phyloP scores from a whole-genome alignment of 768 basidiomycete genomes.

The Pisolithus orientalis region DNA sequence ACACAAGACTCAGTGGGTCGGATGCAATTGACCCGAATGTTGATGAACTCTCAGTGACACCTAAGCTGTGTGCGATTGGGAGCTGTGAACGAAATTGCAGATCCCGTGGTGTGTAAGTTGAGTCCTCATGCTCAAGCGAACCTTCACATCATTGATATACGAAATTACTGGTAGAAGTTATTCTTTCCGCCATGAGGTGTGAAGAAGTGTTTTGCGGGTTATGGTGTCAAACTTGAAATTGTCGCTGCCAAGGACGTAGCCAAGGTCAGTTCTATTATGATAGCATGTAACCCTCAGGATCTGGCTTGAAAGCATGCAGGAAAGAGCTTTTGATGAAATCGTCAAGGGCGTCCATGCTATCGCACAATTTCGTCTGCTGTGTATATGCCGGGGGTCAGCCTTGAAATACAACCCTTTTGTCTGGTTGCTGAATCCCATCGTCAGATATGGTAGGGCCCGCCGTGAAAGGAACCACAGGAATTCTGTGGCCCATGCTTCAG shows the following conservation, averaged over 20 bases:
- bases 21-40: too few species aligned
- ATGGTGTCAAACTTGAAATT: slow-evolving; percentile 35
- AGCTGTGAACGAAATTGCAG: too few species aligned
- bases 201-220: slow-evolving; percentile 43
- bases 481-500: slow-evolving; percentile 54
- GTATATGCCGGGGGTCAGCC: slow-evolving; percentile 37
- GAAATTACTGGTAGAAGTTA: slow-evolving; percentile 8
- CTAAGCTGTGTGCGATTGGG: too few species aligned
- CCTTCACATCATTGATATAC: too few species aligned
- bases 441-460: slow-evolving; percentile 63
- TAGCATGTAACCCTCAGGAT: too few species aligned
- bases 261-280: too few species aligned
- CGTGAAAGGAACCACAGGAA: slow-evolving; percentile 58
- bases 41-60: too few species aligned
- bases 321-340: slow-evolving; percentile 34
- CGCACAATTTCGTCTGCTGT: slow-evolving; percentile 65
- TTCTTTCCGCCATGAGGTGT: slow-evolving; percentile 37
- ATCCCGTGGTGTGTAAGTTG: too few species aligned
- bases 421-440: not conserved
- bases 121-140: too few species aligned
- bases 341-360: slow-evolving; percentile 70
- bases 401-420: not conserved
- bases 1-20: too few species aligned
- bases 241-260: too few species aligned
- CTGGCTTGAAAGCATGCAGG: too few species aligned